Conservation (phyloP, 148 eudicot species). For the Cornus florida region DNA sequence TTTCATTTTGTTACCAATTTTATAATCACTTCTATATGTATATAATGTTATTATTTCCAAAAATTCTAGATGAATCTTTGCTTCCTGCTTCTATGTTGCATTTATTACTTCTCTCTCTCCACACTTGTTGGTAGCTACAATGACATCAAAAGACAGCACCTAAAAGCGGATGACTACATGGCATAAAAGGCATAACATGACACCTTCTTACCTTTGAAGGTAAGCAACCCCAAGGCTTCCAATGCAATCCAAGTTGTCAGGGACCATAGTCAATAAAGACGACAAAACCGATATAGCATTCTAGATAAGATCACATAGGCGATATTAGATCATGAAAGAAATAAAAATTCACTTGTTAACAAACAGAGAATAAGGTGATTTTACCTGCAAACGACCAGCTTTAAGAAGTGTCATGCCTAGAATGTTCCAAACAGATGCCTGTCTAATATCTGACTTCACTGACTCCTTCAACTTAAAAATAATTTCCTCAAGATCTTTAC, state of each 20-base stretch:
- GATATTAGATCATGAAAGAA: constrained; percentile 22
- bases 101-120: not conserved
- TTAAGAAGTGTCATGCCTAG: constrained; percentile 81
- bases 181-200: constrained; percentile 4
- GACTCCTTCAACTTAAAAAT: constrained; percentile 71
- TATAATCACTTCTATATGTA: not conserved
- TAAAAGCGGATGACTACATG: not conserved
- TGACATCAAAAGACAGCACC: not conserved
- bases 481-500: constrained; percentile 77
- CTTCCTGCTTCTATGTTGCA: not conserved
- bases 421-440: constrained; percentile 94
- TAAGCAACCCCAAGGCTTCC: constrained; percentile 94
- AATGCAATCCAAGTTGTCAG: constrained; percentile 91
- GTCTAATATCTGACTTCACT: constrained; percentile 73
- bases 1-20: not conserved
- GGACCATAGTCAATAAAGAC: constrained; percentile 59
- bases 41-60: not conserved
- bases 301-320: constrained; percentile 40
- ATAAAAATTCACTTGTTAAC: constrained; percentile 1
- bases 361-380: not conserved
- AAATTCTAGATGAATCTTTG: not conserved
- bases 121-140: not conserved
- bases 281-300: constrained; percentile 85
- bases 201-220: constrained; percentile 68
- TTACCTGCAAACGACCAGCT: constrained; percentile 86